These are phyloP conservation scores for Jaltomata sinuosa DNA, from an alignment of 257 asterid species.

Conservation along the genomic window DNA sequence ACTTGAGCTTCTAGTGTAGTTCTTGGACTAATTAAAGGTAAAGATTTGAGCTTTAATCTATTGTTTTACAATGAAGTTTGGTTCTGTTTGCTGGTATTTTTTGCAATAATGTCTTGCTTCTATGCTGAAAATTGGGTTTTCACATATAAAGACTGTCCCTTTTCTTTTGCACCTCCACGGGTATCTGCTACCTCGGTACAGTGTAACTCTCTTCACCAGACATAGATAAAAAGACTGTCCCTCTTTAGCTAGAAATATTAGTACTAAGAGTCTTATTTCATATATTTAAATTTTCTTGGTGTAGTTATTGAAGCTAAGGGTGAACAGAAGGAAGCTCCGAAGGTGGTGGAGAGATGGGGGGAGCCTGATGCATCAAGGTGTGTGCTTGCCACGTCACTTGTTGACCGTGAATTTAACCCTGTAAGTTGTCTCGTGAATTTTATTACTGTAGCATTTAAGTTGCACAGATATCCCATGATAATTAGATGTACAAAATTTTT, in stretches of 20 bases:
- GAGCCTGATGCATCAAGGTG: constrained; percentile 65
- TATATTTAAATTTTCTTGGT: not conserved
- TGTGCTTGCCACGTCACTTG: constrained; percentile 59
- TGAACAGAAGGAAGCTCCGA: constrained; percentile 38
- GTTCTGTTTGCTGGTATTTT: too few relatives aligned
- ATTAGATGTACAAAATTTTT: not conserved
- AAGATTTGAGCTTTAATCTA: not conserved
- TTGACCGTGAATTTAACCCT: constrained; percentile 69
- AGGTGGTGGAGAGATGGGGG: constrained; percentile 85
- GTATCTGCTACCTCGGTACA: too few relatives aligned
- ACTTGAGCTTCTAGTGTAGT: constrained; percentile 25
- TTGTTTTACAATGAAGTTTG: not conserved
- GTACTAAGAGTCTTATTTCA: not conserved
- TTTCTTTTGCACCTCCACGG: not conserved
- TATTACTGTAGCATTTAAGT: not conserved
- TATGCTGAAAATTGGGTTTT: too few relatives aligned
- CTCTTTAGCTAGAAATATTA: not conserved
- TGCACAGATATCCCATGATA: not conserved
- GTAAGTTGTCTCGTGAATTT: constrained; percentile 22
- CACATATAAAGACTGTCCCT: not conserved
- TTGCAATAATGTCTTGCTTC: too few relatives aligned
- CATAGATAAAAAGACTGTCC: not conserved
- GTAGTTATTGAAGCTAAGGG: constrained; percentile 64
- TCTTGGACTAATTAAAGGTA: constrained; percentile 83
- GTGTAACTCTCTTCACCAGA: not conserved